Evolutionary conservation across 2,329 filamentous ascomycete genomes (phyloP).

Genomic region (Colletotrichum chlorophyti): DNA sequence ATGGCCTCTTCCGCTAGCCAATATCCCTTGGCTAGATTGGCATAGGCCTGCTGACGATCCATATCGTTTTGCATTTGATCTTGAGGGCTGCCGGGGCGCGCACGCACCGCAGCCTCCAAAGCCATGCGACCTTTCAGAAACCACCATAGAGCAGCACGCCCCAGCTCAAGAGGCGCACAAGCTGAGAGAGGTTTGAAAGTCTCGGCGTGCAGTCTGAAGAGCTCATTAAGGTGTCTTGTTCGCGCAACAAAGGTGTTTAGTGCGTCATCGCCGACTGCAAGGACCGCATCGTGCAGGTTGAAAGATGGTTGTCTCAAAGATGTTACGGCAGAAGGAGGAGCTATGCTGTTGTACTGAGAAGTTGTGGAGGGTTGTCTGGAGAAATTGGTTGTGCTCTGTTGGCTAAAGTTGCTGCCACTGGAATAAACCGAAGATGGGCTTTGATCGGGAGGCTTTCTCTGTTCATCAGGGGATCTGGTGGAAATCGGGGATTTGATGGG

Average conservation of each 20-base stretch:
- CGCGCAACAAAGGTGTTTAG: slow-evolving; percentile 73
- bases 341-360: slow-evolving; percentile 29
- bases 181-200: slow-evolving; percentile 70
- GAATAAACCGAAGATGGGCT: slow-evolving; percentile 46
- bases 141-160: slow-evolving; percentile 85
- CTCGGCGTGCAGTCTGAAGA: slow-evolving; percentile 82
- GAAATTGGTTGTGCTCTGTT: slow-evolving; percentile 21
- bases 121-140: slow-evolving; percentile 81
- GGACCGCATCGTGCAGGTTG: slow-evolving; percentile 49
- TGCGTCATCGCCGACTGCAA: slow-evolving; percentile 66
- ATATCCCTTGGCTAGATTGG: slow-evolving; percentile 84
- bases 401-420: slow-evolving; percentile 11
- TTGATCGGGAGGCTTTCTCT: slow-evolving; percentile 40
- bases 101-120: slow-evolving; percentile 75
- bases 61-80: slow-evolving; percentile 60
- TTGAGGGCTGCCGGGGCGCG: slow-evolving; percentile 62
- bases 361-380: slow-evolving; percentile 26
- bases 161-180: slow-evolving; percentile 70
- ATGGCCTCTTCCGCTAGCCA: slow-evolving; percentile 74
- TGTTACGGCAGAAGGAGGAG: slow-evolving; percentile 35
- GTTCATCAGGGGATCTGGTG: slow-evolving; percentile 30
- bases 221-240: slow-evolving; percentile 74
- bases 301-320: slow-evolving; percentile 40
- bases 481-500: slow-evolving; percentile 32
- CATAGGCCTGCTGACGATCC: slow-evolving; percentile 76